Evolutionary conservation across 352 stramenopile genomes (phyloP), one percentile per base, ranked within the genome.

Genomic region (Elongisporangium senticosum): DNA sequence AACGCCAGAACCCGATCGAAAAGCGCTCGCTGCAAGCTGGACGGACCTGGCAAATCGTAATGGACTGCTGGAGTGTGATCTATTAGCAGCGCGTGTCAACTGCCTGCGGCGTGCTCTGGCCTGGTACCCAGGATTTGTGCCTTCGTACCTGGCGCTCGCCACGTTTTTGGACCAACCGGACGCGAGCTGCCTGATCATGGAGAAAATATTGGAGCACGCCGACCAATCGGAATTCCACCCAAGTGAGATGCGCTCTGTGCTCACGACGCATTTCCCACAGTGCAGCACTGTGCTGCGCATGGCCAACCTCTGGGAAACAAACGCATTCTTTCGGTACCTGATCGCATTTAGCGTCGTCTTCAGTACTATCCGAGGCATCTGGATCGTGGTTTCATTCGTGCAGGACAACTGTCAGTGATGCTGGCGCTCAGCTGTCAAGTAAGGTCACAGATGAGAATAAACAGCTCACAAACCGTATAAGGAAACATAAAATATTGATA

Each of bases 261-360:
- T 69, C 49, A 63, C 61, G n/a, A 40, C 40, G 17, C 20, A 69
- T 50, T 75, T 75, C 17, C n/a, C 64, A 6, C 68, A 72, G 50
- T 72, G 68, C 52, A 72, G 61, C 55, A 26, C 57, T 15, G 48
- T 67, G 26, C 58, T 69, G 8, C 64, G 64, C 21, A 58, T 69
- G 51, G 61, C 67, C 2, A 51, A 63, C 22, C 47, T 69, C 2
- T 73, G 65, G 65, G 62, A 67, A 23, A 55, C 51, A n/a, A 60
- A 49, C 48, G 8, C 28, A 13, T n/a, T 63, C 5, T 57, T 69
- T 21, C 53, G 60, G 28, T 64, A 59, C 50, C 28, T 63, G 3
- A 43, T 71, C n/a, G 24, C 24, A 8, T 21, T 21, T 7, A 74
- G 60, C 40, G 54, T 66, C 15, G 14, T 59, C 8, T 23, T 71